Conservation (phyloP, 768 basidiomycete species). For the Lactifluus echinatus region DNA sequence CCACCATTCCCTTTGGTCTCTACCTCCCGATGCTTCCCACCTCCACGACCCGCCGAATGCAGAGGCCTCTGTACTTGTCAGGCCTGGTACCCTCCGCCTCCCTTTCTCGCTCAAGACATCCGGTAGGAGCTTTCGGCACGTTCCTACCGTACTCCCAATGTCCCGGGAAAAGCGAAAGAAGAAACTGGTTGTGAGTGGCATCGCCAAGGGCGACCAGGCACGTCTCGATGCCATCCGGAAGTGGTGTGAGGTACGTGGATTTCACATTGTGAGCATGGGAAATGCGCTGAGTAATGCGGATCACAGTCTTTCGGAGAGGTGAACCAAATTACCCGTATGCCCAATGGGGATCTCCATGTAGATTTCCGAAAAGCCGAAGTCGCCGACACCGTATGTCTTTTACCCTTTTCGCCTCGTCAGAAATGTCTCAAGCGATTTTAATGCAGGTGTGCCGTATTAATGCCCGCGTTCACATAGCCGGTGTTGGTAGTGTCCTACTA, state of each 20-base stretch:
- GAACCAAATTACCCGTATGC: conserved; percentile 60
- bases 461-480: conserved; percentile 63
- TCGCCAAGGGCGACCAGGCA: conserved; percentile 47
- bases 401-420: neutral
- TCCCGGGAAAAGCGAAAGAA: conserved; percentile 47
- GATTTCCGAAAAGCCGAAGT: conserved; percentile 69
- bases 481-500: conserved; percentile 69
- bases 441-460: conserved; percentile 67
- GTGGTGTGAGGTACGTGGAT: conserved; percentile 63
- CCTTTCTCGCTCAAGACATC: conserved; percentile 27
- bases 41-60: conserved; percentile 31
- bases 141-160: conserved; percentile 22
- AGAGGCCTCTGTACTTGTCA: conserved; percentile 20
- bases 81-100: conserved; percentile 27
- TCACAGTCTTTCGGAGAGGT: conserved; percentile 54
- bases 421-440: conserved; percentile 17
- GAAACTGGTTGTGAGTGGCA: conserved; percentile 60
- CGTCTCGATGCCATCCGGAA: conserved; percentile 60
- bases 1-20: conserved; percentile 33
- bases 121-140: conserved; percentile 16
- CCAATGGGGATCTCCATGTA: conserved; percentile 71
- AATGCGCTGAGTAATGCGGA: conserved; percentile 12
- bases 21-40: conserved; percentile 34
- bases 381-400: conserved; percentile 60
- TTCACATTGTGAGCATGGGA: conserved; percentile 13